Conservation (phyloP, 23 red algal species). For the Chondrus crispus region DNA sequence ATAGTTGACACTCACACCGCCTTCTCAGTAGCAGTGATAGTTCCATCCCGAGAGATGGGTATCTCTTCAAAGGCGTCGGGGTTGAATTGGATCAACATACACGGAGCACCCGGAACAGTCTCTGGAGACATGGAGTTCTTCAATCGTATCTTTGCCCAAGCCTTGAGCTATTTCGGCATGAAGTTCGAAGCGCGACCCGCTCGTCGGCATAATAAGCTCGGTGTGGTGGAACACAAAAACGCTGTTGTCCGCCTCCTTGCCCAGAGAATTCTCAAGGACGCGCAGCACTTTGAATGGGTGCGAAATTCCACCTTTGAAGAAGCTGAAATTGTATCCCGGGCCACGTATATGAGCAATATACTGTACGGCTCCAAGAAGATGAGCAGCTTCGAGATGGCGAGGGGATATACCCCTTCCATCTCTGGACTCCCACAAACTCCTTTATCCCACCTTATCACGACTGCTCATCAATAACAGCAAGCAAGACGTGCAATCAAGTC, state of each 20-base stretch:
- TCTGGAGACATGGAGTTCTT: constrained; percentile 1
- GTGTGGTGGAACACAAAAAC: constrained; percentile 12
- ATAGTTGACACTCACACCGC: background rate
- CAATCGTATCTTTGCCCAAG: background rate
- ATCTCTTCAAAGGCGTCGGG: background rate
- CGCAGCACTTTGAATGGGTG: background rate
- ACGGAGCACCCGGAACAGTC: background rate
- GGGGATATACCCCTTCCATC: background rate
- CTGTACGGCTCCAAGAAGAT: constrained; percentile 7
- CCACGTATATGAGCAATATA: constrained; percentile 21
- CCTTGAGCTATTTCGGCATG: background rate
- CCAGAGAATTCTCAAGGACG: constrained; percentile 1
- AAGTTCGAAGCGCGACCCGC: background rate
- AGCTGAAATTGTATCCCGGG: constrained; percentile 9
- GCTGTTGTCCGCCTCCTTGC: background rate
- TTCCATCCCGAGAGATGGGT: background rate
- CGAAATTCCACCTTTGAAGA: background rate
- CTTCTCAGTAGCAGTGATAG: background rate
- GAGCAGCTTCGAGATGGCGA: constrained; percentile 36
- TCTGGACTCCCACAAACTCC: background rate
- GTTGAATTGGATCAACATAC: background rate
- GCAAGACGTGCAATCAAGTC: background rate
- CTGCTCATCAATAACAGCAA: constrained; percentile 11
- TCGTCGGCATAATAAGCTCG: constrained; percentile 17
- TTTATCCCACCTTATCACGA: background rate